These are phyloP conservation scores for Lasiosphaeris hirsuta DNA, from an alignment of 495 filamentous ascomycete species.

Conservation along the genomic window DNA sequence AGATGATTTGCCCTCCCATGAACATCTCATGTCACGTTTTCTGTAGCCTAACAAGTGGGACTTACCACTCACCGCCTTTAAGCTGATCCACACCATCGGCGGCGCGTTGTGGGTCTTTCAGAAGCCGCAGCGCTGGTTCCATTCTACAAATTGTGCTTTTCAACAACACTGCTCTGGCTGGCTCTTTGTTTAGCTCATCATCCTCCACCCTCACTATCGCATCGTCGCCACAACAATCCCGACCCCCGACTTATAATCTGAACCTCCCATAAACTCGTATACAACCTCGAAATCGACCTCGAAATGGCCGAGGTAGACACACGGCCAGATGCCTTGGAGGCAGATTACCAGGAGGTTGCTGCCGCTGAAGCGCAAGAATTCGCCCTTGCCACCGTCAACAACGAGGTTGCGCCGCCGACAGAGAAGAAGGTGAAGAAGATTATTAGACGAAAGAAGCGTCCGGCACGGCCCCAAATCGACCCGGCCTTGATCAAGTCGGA, in stretches of 20 bases:
- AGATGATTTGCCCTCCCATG: no score
- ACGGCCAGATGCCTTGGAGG: not conserved
- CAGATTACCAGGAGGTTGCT: not conserved
- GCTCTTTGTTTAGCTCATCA: no score
- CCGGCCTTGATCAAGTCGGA: slow-evolving; percentile 72
- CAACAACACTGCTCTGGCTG: not conserved
- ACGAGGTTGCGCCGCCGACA: slow-evolving; percentile 45
- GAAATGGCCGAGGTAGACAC: slow-evolving; percentile 21
- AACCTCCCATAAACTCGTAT: not conserved
- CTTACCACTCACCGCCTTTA: slow-evolving; percentile 16
- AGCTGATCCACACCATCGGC: no score
- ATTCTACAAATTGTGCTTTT: not conserved
- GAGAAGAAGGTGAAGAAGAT: slow-evolving; percentile 63
- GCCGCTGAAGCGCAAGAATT: slow-evolving; percentile 20
- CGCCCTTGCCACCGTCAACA: slow-evolving; percentile 37
- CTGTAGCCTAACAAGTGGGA: not conserved
- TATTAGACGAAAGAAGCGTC: slow-evolving; percentile 63
- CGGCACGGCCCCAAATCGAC: slow-evolving; percentile 75
- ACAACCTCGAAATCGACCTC: slow-evolving; percentile 4
- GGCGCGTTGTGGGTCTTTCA: no score
- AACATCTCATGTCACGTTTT: no score
- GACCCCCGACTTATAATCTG: no score
- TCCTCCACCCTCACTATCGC: no score
- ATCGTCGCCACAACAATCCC: no score
- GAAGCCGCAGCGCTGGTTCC: no score